Conservation (phyloP, 352 stramenopile genomes). For the Phytophthora europaea region DNA sequence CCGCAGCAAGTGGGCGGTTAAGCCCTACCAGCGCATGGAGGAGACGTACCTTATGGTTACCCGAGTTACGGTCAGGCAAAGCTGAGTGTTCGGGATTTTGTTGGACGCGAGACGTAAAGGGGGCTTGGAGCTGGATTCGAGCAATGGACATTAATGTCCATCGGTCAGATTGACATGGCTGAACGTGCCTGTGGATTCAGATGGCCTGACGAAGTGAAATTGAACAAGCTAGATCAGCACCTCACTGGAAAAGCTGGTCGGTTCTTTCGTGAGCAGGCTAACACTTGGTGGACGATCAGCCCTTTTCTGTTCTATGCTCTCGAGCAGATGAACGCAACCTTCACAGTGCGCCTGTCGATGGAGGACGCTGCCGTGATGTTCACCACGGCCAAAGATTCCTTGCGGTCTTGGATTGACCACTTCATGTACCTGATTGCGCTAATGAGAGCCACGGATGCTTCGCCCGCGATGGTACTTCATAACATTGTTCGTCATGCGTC, state of each 20-base stretch:
- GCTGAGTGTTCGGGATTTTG: not conserved
- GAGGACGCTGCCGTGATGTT: not conserved
- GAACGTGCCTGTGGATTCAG: not conserved
- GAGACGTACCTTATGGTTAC: too few species aligned
- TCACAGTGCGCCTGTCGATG: not conserved
- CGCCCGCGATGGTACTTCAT: not conserved
- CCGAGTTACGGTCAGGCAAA: not conserved
- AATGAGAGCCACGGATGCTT: not conserved
- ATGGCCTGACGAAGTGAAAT: not conserved
- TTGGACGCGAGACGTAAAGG: not conserved
- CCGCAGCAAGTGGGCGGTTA: too few species aligned
- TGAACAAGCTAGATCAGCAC: not conserved
- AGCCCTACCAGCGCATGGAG: too few species aligned
- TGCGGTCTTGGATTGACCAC: not conserved
- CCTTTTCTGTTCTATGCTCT: not conserved
- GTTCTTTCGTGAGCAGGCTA: not conserved
- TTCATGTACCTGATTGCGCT: not conserved
- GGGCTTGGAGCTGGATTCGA: not conserved
- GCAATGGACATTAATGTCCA: not conserved
- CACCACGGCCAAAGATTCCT: not conserved
- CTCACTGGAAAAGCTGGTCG: not conserved
- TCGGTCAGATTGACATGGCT: not conserved
- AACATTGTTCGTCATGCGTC: not conserved
- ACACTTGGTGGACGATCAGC: not conserved
- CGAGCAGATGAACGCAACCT: not conserved